Base-by-base conservation (phyloP, 140 eudicot genomes). In the Oenanthe javanica region DNA sequence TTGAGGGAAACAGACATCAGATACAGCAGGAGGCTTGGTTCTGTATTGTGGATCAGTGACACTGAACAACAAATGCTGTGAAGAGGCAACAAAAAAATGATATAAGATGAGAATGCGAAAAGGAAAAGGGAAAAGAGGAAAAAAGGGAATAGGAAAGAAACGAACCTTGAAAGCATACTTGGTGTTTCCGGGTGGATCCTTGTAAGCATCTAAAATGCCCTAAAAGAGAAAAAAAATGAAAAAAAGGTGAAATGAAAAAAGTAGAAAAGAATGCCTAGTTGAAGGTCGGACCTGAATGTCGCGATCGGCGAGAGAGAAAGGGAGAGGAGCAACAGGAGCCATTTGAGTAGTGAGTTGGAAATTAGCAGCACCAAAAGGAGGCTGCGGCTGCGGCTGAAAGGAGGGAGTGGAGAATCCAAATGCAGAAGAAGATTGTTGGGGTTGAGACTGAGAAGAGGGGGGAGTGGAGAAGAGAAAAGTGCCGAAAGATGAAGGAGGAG, bases 291-390 rank as follows among this genome's bases (percentile, higher is more conserved):
- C 99, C 77, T 92, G 97, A 79, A 94, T 88, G 75, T 94, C 99
- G 50, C 99, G 93, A 91, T 94, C 99, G 27, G 99, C 96, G 13
- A 94, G 91, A 79, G 99, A 94, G 84, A 94, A 92, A 7, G 99
- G 96, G 42, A 94, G 89, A 19, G 97, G 97, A 54, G 99, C 97
- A 48, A 94, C 99, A 1, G 99, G 99, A 45, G 97, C 97, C 99
- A 94, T 94, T 86, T 94, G 99, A 84, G 99, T 94, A 36, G 97
- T 90, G 79, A 94, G 54, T 82, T 94, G 98, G 66, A 86, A 82
- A 84, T 80, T 89, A 67, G 79, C 85, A 78, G 88, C 77, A 43
- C 79, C 83, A 45, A 89, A 91, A n/a, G 85, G 82, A 80, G 81
- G 66, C 27, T 42, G 31, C 31, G 31, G 31, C 31, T 31, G 31